These are phyloP conservation scores for Ceratocystis cacaofunesta DNA, from an alignment of 2,329 filamentous ascomycete species.

Conservation along the genomic window DNA sequence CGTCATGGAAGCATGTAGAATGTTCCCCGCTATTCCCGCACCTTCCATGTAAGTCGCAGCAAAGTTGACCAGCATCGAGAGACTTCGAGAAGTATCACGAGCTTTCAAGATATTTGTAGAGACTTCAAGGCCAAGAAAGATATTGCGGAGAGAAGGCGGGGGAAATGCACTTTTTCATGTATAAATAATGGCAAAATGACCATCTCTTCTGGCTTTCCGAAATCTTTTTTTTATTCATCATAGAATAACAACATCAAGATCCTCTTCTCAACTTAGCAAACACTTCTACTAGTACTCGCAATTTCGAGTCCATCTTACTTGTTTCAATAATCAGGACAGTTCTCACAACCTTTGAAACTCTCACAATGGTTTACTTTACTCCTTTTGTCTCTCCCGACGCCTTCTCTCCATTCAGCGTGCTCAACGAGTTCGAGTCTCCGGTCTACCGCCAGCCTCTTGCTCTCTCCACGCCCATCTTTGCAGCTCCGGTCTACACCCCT, in stretches of 20 bases:
- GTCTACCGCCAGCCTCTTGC: not conserved
- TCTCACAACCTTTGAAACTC: no score
- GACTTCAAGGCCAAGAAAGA: not conserved
- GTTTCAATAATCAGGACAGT: not conserved
- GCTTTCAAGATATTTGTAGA: not conserved
- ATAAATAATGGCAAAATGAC: not conserved
- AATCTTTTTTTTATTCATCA: not conserved
- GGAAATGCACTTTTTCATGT: not conserved
- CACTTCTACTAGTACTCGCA: not conserved
- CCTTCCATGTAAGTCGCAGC: not conserved
- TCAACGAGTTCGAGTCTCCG: not conserved
- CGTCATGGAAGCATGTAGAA: slow-evolving; percentile 5
- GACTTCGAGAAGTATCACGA: slow-evolving; percentile 1
- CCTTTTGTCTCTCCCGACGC: not conserved
- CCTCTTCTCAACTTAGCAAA: not conserved
- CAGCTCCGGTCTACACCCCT: not conserved
- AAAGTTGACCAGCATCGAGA: not conserved
- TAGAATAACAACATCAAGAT: not conserved
- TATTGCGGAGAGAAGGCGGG: no score
- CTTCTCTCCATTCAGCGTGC: not conserved
- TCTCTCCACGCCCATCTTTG: not conserved
- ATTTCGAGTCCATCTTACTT: not conserved
- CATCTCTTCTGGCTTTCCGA: not conserved
- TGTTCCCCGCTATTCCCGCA: slow-evolving; percentile 6
- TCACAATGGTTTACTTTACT: slow-evolving; percentile 6